These are phyloP conservation scores for Rhizopogon salebrosus DNA, from an alignment of 768 basidiomycete genomes.

Conservation along the genomic window DNA sequence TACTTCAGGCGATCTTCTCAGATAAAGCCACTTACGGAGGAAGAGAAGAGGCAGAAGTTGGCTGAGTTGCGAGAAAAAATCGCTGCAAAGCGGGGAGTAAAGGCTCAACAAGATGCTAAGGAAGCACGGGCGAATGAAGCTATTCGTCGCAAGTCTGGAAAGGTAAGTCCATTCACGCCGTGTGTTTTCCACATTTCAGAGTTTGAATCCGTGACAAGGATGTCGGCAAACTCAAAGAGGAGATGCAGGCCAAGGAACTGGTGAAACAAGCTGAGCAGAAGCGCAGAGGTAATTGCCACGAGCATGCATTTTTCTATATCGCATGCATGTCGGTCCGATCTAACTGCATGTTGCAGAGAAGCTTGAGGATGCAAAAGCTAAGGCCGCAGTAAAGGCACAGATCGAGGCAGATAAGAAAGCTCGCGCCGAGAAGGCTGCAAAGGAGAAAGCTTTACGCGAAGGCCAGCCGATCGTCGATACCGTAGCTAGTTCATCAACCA, in stretches of 20 bases:
- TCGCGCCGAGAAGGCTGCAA: slow-evolving; percentile 81
- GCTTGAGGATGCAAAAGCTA: slow-evolving; percentile 80
- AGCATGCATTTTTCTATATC: too few species aligned
- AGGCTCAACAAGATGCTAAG: slow-evolving; percentile 67
- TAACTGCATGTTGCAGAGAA: slow-evolving; percentile 55
- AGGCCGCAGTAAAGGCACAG: slow-evolving; percentile 84
- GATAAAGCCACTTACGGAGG: slow-evolving; percentile 94
- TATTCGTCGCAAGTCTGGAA: slow-evolving; percentile 81
- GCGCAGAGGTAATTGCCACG: slow-evolving; percentile 52
- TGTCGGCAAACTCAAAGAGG: slow-evolving; percentile 65
- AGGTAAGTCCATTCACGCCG: slow-evolving; percentile 36
- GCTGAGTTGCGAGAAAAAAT: slow-evolving; percentile 76
- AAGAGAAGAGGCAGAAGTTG: slow-evolving; percentile 81
- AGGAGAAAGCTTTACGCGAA: slow-evolving; percentile 89
- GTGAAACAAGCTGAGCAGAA: slow-evolving; percentile 80
- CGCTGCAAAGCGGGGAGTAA: slow-evolving; percentile 70
- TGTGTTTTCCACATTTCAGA: not conserved
- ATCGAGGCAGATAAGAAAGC: slow-evolving; percentile 92
- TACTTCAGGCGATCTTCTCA: slow-evolving; percentile 21
- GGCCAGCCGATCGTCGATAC: slow-evolving; percentile 46
- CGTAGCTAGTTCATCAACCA: slow-evolving; percentile 24
- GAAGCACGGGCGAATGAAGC: slow-evolving; percentile 72
- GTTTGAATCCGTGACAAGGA: slow-evolving; percentile 43
- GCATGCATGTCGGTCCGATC: not conserved
- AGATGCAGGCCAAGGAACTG: slow-evolving; percentile 71